Percentiles rank a stretch among this genome's conserved stretches.
These are phyloP conservation scores for Alectoria sarmentosa DNA, from an alignment of 495 filamentous ascomycete species.

Conservation along the genomic window DNA sequence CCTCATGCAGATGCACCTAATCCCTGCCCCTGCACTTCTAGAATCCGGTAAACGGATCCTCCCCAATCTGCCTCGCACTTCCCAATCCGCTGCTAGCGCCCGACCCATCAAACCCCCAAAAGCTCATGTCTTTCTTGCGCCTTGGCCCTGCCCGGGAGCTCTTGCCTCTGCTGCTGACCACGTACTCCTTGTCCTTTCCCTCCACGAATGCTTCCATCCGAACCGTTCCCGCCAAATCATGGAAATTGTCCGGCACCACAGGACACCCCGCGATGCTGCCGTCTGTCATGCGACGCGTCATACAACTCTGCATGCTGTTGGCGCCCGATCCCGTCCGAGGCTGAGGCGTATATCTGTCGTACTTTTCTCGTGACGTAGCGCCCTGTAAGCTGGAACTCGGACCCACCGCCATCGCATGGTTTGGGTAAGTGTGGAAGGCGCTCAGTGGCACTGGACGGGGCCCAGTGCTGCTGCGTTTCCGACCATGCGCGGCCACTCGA, in stretches of 20 bases:
- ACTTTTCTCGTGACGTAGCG: constrained; percentile 24
- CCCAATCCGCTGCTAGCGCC: constrained; percentile 5
- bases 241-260: constrained; percentile 37
- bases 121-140: constrained; percentile 26
- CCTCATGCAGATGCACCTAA: neutral
- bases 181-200: constrained; percentile 31
- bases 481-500: constrained; percentile 51
- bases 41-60: constrained; percentile 25
- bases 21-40: neutral
- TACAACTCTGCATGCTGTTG: neutral
- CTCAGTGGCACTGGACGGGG: constrained; percentile 42
- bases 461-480: constrained; percentile 81
- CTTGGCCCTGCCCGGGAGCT: constrained; percentile 12
- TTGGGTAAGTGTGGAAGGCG: constrained; percentile 27
- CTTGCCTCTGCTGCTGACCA: neutral
- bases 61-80: constrained; percentile 7
- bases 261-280: constrained; percentile 21
- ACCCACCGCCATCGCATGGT: constrained; percentile 21
- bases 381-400: constrained; percentile 28
- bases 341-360: constrained; percentile 16
- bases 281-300: constrained; percentile 11
- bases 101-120: constrained; percentile 20
- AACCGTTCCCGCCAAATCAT: constrained; percentile 75
- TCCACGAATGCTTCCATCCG: constrained; percentile 96
- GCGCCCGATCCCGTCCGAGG: constrained; percentile 5